Percentiles rank a stretch among this genome's conserved stretches.
These are phyloP conservation scores for Aspergillus sclerotioniger DNA, from an alignment of 495 filamentous ascomycete genomes.

Conservation along the genomic window DNA sequence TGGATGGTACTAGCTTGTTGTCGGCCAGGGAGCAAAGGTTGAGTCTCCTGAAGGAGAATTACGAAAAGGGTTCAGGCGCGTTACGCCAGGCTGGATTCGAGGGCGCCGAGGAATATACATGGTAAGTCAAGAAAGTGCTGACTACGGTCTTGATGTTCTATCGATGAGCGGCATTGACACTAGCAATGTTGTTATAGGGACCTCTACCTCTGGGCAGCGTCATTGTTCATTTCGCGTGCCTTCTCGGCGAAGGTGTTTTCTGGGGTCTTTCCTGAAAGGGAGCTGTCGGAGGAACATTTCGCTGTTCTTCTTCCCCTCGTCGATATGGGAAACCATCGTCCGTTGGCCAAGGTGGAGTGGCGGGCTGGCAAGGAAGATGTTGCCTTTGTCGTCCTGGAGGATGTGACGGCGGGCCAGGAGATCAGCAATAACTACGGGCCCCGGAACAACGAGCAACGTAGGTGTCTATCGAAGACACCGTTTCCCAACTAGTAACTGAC, in stretches of 20 bases:
- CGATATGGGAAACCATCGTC: slow-evolving; percentile 60
- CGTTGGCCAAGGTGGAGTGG: slow-evolving; percentile 61
- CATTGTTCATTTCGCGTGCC: slow-evolving; percentile 58
- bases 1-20: slow-evolving; percentile 59
- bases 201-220: slow-evolving; percentile 63
- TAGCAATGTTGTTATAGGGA: slow-evolving; percentile 43
- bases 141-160: too few species aligned
- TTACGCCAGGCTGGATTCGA: slow-evolving; percentile 38
- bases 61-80: slow-evolving; percentile 35
- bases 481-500: not conserved
- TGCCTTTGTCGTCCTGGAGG: slow-evolving; percentile 47
- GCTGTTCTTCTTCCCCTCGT: slow-evolving; percentile 61
- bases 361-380: slow-evolving; percentile 47
- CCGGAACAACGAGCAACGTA: slow-evolving; percentile 64
- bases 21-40: slow-evolving; percentile 44
- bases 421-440: slow-evolving; percentile 69
- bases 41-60: slow-evolving; percentile 49
- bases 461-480: slow-evolving; percentile 5
- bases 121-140: slow-evolving; percentile 30
- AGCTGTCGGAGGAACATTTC: slow-evolving; percentile 36
- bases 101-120: slow-evolving; percentile 37
- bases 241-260: slow-evolving; percentile 49
- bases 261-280: slow-evolving; percentile 30
- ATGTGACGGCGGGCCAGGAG: slow-evolving; percentile 48
- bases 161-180: too few species aligned